These are phyloP conservation scores for Arthrinium puccinioides DNA, from an alignment of 2,329 filamentous ascomycete genomes.

Conservation along the genomic window DNA sequence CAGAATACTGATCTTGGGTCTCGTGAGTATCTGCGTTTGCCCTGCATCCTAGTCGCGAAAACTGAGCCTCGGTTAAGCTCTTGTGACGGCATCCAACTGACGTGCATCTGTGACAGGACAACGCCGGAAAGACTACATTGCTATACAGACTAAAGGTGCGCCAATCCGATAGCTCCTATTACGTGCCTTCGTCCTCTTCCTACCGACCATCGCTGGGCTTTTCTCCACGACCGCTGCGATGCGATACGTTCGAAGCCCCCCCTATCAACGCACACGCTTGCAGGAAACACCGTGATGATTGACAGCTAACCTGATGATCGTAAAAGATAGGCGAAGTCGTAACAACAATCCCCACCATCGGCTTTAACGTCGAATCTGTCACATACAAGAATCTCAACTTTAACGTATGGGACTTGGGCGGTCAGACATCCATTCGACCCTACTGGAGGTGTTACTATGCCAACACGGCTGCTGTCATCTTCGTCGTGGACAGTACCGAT, in stretches of 20 bases:
- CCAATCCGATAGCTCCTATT: conserved; percentile 7
- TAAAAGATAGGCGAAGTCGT: conserved; percentile 95
- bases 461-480: conserved; percentile 96
- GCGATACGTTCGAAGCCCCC: neutral
- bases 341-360: conserved; percentile 97
- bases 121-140: conserved; percentile 95
- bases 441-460: conserved; percentile 99
- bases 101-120: conserved; percentile 58
- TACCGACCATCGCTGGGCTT: neutral
- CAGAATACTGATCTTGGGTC: conserved; percentile 85
- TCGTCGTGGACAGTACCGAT: conserved; percentile 97
- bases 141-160: conserved; percentile 88
- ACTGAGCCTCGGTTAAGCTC: neutral
- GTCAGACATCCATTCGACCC: conserved; percentile 95
- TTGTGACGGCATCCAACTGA: conserved; percentile 11
- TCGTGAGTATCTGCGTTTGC: conserved; percentile 69
- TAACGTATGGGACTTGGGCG: conserved; percentile 97
- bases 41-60: no score
- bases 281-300: no score
- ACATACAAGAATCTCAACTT: conserved; percentile 98
- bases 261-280: neutral
- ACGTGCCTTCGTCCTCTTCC: neutral
- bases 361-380: conserved; percentile 98
- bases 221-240: neutral
- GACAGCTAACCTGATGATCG: no score